phyloP scores from a whole-genome alignment of 306 rosid species.

The Coriaria nepalensis region DNA sequence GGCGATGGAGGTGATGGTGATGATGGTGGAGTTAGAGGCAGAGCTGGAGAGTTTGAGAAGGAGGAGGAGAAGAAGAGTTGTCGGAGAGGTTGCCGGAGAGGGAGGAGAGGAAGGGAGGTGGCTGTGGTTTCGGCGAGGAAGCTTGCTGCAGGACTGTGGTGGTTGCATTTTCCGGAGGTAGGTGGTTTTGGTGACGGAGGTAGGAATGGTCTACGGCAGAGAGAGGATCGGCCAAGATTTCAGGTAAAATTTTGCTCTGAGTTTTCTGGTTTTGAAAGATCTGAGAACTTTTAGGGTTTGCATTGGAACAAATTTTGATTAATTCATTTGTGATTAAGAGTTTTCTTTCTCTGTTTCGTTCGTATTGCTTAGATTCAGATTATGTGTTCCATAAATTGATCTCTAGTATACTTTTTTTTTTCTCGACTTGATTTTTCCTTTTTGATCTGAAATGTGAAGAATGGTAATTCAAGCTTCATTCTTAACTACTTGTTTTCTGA shows the following conservation, averaged over 20 bases:
- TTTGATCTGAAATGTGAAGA: too few relatives aligned
- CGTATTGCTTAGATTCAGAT: too few relatives aligned
- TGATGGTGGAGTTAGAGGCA: conserved; percentile 11
- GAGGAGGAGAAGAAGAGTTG: conserved; percentile 23
- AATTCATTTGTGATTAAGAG: too few relatives aligned
- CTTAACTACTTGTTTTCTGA: conserved; percentile 12
- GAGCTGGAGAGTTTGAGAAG: conserved; percentile 16
- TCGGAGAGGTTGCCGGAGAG: conserved; percentile 23
- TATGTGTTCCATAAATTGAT: too few relatives aligned
- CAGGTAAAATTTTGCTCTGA: conserved; percentile 33
- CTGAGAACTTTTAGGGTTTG: background rate
- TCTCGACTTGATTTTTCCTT: too few relatives aligned
- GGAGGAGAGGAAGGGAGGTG: conserved; percentile 19
- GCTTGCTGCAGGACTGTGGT: conserved; percentile 80
- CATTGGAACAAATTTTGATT: too few relatives aligned
- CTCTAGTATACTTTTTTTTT: too few relatives aligned
- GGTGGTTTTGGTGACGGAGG: conserved; percentile 13
- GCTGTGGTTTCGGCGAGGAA: conserved; percentile 57
- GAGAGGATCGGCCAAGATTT: conserved; percentile 33
- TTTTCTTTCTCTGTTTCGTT: too few relatives aligned
- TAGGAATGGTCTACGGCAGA: conserved; percentile 11
- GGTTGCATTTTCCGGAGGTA: conserved; percentile 58
- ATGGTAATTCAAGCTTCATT: too few relatives aligned
- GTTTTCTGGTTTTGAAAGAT: background rate
- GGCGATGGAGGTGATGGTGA: conserved; percentile 13